Base-by-base conservation (phyloP, 1,139 yeast species). In the Saccharomyces pastorianus region DNA sequence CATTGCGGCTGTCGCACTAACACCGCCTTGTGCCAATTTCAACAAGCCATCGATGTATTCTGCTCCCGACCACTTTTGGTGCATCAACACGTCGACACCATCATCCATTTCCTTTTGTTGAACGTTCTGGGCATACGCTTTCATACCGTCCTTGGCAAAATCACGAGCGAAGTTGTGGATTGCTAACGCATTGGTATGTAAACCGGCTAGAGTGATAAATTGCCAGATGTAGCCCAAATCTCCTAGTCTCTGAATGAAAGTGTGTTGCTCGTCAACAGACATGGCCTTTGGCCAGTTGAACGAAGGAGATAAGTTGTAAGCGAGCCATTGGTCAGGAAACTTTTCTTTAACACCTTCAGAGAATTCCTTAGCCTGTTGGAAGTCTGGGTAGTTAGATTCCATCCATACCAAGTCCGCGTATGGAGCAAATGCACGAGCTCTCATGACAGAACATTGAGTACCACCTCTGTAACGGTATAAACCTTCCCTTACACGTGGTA, bases 31-130 rank as follows among this genome's bases (percentile, higher is more conserved):
- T 50, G 90, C 95, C 77, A 90, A 79, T 73, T 85, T 89, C 73
- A 91, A 83, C 67, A 91, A 79, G 59, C 89, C 86, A 73, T 91
- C 99, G 70, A 93, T 86, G 77, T 90, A 93, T 73, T 88, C 96
- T 46, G 99, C 99, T 70, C 99, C 99, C 51, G 97, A 89, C 99
- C 99, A 91, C 74, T 91, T 89, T 76, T 91, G 99, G 76, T 91
- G 99, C 79, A 90, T 91, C 61, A 91, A 95, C 58, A 91, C 96
- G 73, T 91, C 99, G 61, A 90, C 96, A 62, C 90, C 95, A 60
- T 79, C 78, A 67, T 85, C 89, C 71, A 91, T 88, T 77, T 91
- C 99, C 58, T 84, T 88, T 62, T 85, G 83, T 77, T 91, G 99
- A 58, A 91, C 86, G 63, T 76, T 77, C 71, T 83, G 84, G 57